Evolutionary conservation across 2,329 filamentous ascomycete species (phyloP).

Genomic region (Microcyclospora pomicola): DNA sequence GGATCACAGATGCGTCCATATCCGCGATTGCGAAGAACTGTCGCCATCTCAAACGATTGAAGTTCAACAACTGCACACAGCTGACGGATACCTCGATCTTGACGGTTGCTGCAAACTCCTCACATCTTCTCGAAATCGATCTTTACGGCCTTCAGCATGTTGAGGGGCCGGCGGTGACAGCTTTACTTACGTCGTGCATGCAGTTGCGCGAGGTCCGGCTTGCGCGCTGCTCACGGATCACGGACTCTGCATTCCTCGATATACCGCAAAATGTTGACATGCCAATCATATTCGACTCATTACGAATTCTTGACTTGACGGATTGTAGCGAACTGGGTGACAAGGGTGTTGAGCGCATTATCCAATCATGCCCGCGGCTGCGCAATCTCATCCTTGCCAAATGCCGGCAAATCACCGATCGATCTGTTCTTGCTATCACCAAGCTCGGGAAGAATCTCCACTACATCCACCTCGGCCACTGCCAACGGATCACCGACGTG

Average conservation of each 20-base stretch:
- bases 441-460: conserved; percentile 89
- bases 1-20: conserved; percentile 76
- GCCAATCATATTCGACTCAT: conserved; percentile 52
- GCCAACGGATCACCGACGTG: conserved; percentile 75
- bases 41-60: conserved; percentile 79
- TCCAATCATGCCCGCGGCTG: conserved; percentile 70
- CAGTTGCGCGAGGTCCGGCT: conserved; percentile 84
- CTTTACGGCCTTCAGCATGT: conserved; percentile 73
- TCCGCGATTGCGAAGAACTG: conserved; percentile 68
- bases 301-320: conserved; percentile 87
- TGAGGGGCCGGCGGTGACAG: conserved; percentile 69
- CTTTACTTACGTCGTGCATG: conserved; percentile 61
- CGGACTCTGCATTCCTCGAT: conserved; percentile 74
- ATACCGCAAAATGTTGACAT: conserved; percentile 49
- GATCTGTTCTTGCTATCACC: conserved; percentile 73
- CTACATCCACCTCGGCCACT: conserved; percentile 92
- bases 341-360: conserved; percentile 74
- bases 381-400: conserved; percentile 91
- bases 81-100: conserved; percentile 69
- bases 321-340: conserved; percentile 77
- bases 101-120: conserved; percentile 77
- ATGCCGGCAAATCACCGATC: conserved; percentile 83
- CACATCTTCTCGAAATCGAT: conserved; percentile 91
- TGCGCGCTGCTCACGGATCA: conserved; percentile 70
- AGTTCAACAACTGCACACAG: conserved; percentile 85